A percentile compares a stretch with the other conserved stretches of the same genome.
phyloP scores from a whole-genome alignment of 1,284 basidiomycete species.

The Sparassis latifolia region DNA sequence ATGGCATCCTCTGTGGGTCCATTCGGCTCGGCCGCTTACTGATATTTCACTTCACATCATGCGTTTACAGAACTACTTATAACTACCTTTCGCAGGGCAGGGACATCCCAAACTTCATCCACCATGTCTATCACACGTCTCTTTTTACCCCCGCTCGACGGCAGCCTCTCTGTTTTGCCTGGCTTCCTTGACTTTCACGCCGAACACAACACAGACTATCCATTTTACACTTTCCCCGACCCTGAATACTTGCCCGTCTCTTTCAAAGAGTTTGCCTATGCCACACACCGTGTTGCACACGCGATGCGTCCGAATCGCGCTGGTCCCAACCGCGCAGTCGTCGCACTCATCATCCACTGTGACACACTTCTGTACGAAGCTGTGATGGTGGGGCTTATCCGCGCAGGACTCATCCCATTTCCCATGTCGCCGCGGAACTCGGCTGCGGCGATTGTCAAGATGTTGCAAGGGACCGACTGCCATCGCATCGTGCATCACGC shows the following conservation, averaged over 20 bases:
- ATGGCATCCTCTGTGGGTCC: too few relatives aligned
- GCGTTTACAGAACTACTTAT: too few relatives aligned
- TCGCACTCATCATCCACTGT: constrained; percentile 25
- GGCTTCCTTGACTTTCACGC: constrained; percentile 26
- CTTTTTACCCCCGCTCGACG: constrained; percentile 11
- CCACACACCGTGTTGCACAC: constrained; percentile 28
- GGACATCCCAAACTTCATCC: neutral
- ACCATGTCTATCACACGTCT: neutral
- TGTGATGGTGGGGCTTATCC: constrained; percentile 22
- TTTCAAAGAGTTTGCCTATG: constrained; percentile 18
- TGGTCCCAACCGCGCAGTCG: constrained; percentile 22
- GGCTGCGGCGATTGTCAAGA: constrained; percentile 21
- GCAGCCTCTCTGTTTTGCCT: constrained; percentile 10
- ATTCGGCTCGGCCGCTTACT: too few relatives aligned
- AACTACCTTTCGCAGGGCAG: too few relatives aligned
- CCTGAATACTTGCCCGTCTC: constrained; percentile 4
- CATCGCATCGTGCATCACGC: constrained; percentile 12
- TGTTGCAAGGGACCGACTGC: constrained; percentile 18
- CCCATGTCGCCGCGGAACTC: constrained; percentile 28
- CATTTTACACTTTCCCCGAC: constrained; percentile 11
- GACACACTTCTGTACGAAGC: constrained; percentile 29
- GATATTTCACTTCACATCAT: too few relatives aligned
- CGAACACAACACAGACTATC: constrained; percentile 24
- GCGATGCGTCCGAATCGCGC: constrained; percentile 19
- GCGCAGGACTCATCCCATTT: constrained; percentile 29